Evolutionary conservation across 805 yeast genomes (phyloP).

Genomic region (Candida takata): DNA sequence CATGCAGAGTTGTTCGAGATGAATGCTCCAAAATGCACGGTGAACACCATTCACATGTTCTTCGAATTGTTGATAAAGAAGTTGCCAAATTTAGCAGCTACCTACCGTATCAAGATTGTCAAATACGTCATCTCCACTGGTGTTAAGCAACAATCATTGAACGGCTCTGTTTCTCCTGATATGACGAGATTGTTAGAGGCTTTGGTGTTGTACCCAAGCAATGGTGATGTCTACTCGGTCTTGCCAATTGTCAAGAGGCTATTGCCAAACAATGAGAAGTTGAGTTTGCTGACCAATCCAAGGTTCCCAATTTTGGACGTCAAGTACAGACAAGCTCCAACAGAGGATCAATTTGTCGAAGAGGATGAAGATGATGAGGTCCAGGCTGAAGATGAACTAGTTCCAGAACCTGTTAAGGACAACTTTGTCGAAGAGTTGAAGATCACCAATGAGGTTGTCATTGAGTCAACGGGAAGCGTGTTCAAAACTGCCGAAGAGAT

Average conservation of each 20-base stretch:
- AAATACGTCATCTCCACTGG: constrained; percentile 36
- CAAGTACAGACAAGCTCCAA: constrained; percentile 16
- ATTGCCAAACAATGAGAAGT: constrained; percentile 39
- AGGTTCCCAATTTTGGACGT: constrained; percentile 49
- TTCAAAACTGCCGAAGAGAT: constrained; percentile 22
- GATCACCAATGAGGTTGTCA: constrained; percentile 6
- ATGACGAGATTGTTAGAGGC: constrained; percentile 38
- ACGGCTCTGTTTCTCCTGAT: constrained; percentile 23
- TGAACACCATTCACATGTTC: constrained; percentile 31
- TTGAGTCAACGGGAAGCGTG: constrained; percentile 7
- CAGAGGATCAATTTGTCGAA: constrained; percentile 25
- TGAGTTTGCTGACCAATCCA: constrained; percentile 65
- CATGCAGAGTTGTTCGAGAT: constrained; percentile 50
- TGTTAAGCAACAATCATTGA: constrained; percentile 24
- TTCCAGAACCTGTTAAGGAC: constrained; percentile 8
- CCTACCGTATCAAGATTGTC: constrained; percentile 54
- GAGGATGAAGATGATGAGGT: constrained; percentile 16
- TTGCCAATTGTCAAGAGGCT: constrained; percentile 62
- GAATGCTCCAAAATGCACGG: constrained; percentile 33
- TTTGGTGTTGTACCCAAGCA: constrained; percentile 64
- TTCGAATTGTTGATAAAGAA: constrained; percentile 41
- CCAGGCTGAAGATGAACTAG: constrained; percentile 4
- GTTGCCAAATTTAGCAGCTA: constrained; percentile 46
- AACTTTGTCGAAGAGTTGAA: constrained; percentile 14
- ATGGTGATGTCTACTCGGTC: constrained; percentile 49